Percentiles rank a stretch among this genome's conserved stretches.
These are phyloP conservation scores for Helicostylum pulchrum DNA, from an alignment of 192 early-diverging fungal species.

Conservation along the genomic window DNA sequence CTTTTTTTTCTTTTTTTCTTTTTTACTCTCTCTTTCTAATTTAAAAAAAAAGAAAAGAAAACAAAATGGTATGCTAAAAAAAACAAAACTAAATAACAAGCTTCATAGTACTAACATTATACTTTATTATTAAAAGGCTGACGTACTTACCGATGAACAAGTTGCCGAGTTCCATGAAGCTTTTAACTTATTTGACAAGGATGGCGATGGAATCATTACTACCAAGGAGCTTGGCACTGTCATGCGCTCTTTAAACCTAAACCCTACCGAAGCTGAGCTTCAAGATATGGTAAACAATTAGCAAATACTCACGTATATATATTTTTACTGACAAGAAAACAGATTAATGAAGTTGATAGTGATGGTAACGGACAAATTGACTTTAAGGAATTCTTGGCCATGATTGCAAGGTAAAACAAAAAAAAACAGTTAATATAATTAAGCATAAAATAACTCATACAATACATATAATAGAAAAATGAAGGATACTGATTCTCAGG, in stretches of 20 bases:
- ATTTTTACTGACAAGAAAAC: neutral
- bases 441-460: too few relatives aligned
- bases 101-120: too few relatives aligned
- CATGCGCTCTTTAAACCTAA: constrained; percentile 88
- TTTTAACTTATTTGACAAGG: constrained; percentile 87
- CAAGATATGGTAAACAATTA: constrained; percentile 66
- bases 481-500: constrained; percentile 79
- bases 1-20: too few relatives aligned
- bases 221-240: constrained; percentile 89
- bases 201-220: constrained; percentile 89
- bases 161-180: constrained; percentile 83
- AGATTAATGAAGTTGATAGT: constrained; percentile 89
- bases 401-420: constrained; percentile 71
- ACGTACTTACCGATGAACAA: constrained; percentile 85
- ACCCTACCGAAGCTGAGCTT: constrained; percentile 91
- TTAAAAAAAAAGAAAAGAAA: too few relatives aligned
- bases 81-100: too few relatives aligned
- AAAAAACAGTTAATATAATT: neutral
- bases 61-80: too few relatives aligned
- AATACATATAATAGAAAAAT: constrained; percentile 52
- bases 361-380: constrained; percentile 94
- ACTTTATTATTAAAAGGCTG: constrained; percentile 48
- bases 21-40: too few relatives aligned
- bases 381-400: constrained; percentile 91
- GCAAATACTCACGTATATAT: too few relatives aligned